Evolutionary conservation across 495 filamentous ascomycete genomes (phyloP).

Genomic region (Bathelium albidoporum): DNA sequence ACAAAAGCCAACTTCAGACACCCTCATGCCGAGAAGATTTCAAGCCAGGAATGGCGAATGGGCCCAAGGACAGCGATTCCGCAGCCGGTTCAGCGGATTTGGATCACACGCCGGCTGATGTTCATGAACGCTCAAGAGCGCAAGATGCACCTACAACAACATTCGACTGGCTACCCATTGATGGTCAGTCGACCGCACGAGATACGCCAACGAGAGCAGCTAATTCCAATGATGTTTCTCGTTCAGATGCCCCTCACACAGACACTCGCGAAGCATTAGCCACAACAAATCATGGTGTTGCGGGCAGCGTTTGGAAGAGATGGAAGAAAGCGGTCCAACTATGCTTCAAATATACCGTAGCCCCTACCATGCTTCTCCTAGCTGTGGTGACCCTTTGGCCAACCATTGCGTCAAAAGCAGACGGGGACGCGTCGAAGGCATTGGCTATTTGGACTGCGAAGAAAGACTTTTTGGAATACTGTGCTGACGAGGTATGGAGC

Average conservation of each 20-base stretch:
- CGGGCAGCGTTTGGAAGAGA: neutral
- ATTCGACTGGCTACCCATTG: too few species aligned
- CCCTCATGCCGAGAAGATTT: too few species aligned
- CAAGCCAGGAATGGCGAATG: too few species aligned
- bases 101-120: too few species aligned
- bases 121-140: too few species aligned
- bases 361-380: neutral
- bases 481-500: neutral
- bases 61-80: too few species aligned
- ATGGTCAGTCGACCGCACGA: too few species aligned
- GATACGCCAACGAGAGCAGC: too few species aligned
- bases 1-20: too few species aligned
- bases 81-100: too few species aligned
- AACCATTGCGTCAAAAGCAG: neutral
- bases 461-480: neutral
- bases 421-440: neutral
- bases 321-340: neutral
- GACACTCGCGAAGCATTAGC: neutral
- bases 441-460: neutral
- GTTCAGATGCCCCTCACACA: too few species aligned
- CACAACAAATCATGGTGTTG: neutral
- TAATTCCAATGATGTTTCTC: neutral
- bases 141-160: too few species aligned
- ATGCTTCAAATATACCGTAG: neutral
- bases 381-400: neutral